Evolutionary conservation across 345 rosid genomes (phyloP), one percentile per base, ranked within the genome.

Genomic region (Angophora floribunda): DNA sequence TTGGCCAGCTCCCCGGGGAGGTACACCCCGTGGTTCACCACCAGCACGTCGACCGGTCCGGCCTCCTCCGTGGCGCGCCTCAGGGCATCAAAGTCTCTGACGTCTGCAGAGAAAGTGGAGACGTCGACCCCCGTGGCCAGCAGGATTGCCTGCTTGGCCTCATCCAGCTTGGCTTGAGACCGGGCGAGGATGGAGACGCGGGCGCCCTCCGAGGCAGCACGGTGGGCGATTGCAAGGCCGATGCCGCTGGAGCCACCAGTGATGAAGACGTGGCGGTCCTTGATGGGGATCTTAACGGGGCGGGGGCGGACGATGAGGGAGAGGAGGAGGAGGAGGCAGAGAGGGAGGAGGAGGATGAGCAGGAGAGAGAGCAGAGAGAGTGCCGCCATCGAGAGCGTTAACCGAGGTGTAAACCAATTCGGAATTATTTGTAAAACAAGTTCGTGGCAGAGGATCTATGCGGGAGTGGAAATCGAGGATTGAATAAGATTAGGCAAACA

Each of bases 211-310:
- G 85, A 28, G 19, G 97, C 96, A 28, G 95, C 97, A n/a, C 55
- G 94, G 30, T 92, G 95, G 21, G 99, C 99, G 14, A 97, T 88
- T 12, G 99, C 96, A 24, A 95, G 92, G 17, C 98, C 98, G 67
- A 97, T 97, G 67, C 98, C 99, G 88, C 96, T 95, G 70, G 98
- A 97, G 88, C 98, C 97, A 53, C 98, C 99, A 53, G 99, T 97
- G 91, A 96, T 90, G 95, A 96, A 95, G n/a, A 96, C 97, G 90
- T 96, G 99, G 85, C 99, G 97, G 86, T 91, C 89, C 87, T 94
- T 95, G 86, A 97, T 93, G 3, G 96, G 94, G 94, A 97, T 91
- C 57, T 32, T 90, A 87, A 92, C 92, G 13, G 96, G 95, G 9
- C 93, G 91, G 36, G 98, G 99, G 10, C 95, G 93, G 84, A 91